Evolutionary conservation across 306 rosid genomes (phyloP).

Genomic region (Vachellia pachyceras): DNA sequence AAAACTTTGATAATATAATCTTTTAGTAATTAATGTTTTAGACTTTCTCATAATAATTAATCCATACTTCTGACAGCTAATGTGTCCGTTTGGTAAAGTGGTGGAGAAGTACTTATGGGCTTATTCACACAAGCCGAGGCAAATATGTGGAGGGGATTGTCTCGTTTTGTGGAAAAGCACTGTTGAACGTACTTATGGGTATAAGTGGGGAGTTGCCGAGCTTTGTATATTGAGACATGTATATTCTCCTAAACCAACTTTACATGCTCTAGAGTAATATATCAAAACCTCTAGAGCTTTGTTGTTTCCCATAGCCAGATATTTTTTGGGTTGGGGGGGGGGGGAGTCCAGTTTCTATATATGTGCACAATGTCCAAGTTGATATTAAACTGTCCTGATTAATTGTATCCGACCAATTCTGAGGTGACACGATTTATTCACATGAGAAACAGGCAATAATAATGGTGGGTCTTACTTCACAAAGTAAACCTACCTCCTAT

Average conservation of each 20-base stretch:
- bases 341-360: conserved; percentile 19
- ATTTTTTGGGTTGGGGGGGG: conserved; percentile 32
- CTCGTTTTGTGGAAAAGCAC: no score
- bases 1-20: conserved; percentile 1
- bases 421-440: conserved; percentile 30
- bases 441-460: conserved; percentile 43
- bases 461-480: conserved; percentile 55
- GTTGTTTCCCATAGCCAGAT: conserved; percentile 33
- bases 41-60: conserved; percentile 8
- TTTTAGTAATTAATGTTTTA: conserved; percentile 22
- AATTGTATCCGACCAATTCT: conserved; percentile 28
- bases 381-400: conserved; percentile 17
- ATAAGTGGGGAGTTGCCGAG: no score
- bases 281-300: conserved; percentile 6
- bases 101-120: no score
- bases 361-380: conserved; percentile 32
- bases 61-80: conserved; percentile 14
- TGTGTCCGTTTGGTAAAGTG: no score
- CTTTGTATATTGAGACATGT: neutral
- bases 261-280: conserved; percentile 7
- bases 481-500: conserved; percentile 71
- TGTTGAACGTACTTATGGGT: no score
- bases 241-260: conserved; percentile 21
- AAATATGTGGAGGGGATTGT: no score
- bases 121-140: no score